Evolutionary conservation across 73 alveolate genomes (phyloP).

Genomic region (Paramecium sexaurelia): DNA sequence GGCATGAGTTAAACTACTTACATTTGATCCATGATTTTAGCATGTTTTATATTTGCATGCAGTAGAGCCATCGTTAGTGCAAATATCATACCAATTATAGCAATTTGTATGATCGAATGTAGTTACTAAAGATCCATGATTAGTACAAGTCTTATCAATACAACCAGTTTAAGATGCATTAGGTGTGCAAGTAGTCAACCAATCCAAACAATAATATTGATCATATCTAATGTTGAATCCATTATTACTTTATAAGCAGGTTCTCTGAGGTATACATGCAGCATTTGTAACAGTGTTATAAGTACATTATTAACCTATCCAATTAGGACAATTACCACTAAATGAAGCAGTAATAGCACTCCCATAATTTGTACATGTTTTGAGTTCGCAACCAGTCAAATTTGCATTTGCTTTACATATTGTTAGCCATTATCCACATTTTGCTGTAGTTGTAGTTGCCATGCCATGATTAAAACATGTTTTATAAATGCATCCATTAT

Average conservation of each 20-base stretch:
- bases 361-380: conserved; percentile 35
- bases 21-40: neutral
- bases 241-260: neutral
- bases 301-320: conserved; percentile 4
- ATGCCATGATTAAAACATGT: conserved; percentile 24
- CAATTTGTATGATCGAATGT: neutral
- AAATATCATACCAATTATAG: neutral
- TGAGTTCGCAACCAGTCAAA: neutral
- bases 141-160: conserved; percentile 19
- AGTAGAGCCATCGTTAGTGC: conserved; percentile 18
- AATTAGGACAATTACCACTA: neutral
- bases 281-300: neutral
- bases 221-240: neutral
- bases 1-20: neutral
- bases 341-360: neutral
- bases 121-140: conserved; percentile 35
- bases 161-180: neutral
- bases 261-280: neutral
- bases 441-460: neutral
- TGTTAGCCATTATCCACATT: neutral
- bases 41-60: conserved; percentile 16
- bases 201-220: neutral
- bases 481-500: conserved; percentile 7
- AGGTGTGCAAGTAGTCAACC: neutral
- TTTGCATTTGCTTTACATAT: neutral